Evolutionary conservation across 2,329 filamentous ascomycete species (phyloP), one percentile per base, ranked within the genome.

Genomic region (Cytospora leucostoma): DNA sequence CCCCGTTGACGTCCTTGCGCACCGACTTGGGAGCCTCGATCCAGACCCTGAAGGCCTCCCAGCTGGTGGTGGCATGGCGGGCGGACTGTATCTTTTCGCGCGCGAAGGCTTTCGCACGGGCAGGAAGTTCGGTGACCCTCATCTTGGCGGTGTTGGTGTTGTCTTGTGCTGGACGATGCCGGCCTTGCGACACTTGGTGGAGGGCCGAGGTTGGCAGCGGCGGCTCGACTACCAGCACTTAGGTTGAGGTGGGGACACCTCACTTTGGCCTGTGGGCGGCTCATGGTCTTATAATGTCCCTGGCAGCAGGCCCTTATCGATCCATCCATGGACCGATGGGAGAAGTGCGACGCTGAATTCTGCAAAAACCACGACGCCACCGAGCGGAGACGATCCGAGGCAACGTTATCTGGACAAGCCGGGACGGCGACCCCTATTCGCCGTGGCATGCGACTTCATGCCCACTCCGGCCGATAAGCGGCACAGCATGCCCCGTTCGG

Each of bases 11-110:
- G 54, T 62, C 60, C 47, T 53, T 47, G 34, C 51, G 37, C 17
- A 49, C 44, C 54, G 49, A 52, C 7, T 10, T n/a, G 7, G 60
- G 60, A 13, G 60, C 60, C 54, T 62, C 60, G 21, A 62, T 62
- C 60, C 60, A 62, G 44, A 35, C n/a, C 60, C 13, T 27, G 47
- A 62, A 62, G n/a, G 60, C 60, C 27, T 47, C 12, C 17, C 50
- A 15, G 60, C 60, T 62, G 47, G 60, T 62, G 35, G 52, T 57
- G 21, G 60, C 60, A 19, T 62, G 60, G 15, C 34, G 60, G 32
- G 60, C 60, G 35, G 60, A 58, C 7, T 33, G 32, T 21, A 21
- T 47, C 54, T 62, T 62, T 17, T 35, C 21, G 32, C 60, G 60
- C 44, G 40, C 60, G 44, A 62, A 57, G 12, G 54, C 54, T 54